Base-by-base conservation (phyloP, 179 eudicot genomes). In the Beta corolliflora region DNA sequence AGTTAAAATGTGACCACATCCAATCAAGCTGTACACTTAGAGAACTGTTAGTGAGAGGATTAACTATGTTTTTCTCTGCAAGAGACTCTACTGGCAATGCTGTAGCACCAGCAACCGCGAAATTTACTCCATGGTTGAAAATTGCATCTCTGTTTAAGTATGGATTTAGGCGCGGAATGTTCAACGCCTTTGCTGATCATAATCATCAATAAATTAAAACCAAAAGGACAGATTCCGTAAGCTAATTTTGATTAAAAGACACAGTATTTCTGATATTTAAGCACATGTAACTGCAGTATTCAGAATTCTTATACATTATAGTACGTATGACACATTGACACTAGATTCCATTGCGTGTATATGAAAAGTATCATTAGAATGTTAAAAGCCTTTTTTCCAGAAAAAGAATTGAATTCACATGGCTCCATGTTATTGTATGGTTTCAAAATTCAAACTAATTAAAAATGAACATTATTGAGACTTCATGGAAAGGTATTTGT, bases 31-130 rank as follows among this genome's bases (percentile, higher is more conserved):
- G 90, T 18, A 84, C 84, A 60, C 63, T 41, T 3, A 89, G 86
- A 75, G 91, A 84, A 41, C 77, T 84, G 36, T 64, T 79, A 19
- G 85, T 84, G 19, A 83, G 68, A 48, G 80, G 80, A 14, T 56
- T 23, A 29, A 29, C 50, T 19, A 88, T 77, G 36, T 68, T 63
- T 59, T 74, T 76, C 5, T 21, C 65, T 13, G 85, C 85, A 41
- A 85, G 79, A 36, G 64, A 50, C 25, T 84, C 76, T 8, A 72
- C 18, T 36, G 81, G 21, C 70, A 88, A 60, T 29, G 89, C 87
- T 7, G 90, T 88, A 50, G 88, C 78, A 19, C 90, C 90, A 18
- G 87, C 87, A n/a, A 88, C 87, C 3, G 90, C 90, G 13, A 88
- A 88, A n/a, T 88, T 88, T 5, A 75, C 79, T 54, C 90, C 90